phyloP scores from a whole-genome alignment of 169 alveolate species.

The Miamiensis avidus region DNA sequence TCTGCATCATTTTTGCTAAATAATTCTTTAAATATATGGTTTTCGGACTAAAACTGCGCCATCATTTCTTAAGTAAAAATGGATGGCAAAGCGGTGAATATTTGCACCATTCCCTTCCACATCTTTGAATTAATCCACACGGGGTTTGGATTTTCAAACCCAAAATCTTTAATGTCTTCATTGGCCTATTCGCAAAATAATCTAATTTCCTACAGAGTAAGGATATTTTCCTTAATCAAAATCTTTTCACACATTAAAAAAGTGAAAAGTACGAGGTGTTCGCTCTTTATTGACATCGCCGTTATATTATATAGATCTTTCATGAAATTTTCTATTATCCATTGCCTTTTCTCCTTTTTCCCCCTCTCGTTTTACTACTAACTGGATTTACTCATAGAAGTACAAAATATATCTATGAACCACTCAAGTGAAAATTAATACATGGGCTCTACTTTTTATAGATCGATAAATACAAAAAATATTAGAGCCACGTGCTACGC shows the following conservation, averaged over 20 bases:
- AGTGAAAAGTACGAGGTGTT: neutral
- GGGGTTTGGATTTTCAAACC: neutral
- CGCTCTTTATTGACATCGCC: neutral
- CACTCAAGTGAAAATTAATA: neutral
- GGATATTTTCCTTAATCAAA: neutral
- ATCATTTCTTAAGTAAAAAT: neutral
- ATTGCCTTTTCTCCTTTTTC: neutral
- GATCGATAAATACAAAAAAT: slow-evolving; percentile 41
- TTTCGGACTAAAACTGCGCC: neutral
- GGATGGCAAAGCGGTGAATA: neutral
- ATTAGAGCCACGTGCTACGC: slow-evolving; percentile 82
- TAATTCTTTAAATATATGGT: neutral
- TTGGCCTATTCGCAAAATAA: neutral
- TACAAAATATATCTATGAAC: neutral
- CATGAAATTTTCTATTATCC: too few species aligned
- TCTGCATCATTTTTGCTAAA: neutral
- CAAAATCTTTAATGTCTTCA: neutral
- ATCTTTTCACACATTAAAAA: neutral
- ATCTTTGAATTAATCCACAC: neutral
- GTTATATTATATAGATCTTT: neutral
- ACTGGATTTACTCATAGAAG: neutral
- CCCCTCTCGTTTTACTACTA: neutral
- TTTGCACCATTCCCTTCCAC: neutral
- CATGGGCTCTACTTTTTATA: neutral
- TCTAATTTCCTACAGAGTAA: neutral